Evolutionary conservation across 306 rosid species (phyloP).

Genomic region (Gynostemma pentaphyllum): DNA sequence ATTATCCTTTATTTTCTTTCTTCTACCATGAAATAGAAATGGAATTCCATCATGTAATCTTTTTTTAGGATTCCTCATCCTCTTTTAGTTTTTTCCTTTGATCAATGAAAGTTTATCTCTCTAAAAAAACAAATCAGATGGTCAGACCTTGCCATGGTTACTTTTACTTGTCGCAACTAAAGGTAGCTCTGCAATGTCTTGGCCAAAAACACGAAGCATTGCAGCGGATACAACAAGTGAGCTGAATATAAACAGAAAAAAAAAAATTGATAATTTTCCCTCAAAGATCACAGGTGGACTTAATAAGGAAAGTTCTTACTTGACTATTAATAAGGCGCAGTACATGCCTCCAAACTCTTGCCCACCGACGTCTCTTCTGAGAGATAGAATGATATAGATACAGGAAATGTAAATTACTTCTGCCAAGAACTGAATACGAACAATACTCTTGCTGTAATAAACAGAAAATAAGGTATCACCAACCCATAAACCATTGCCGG

Average conservation of each 20-base stretch:
- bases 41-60: no score
- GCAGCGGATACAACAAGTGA: conserved; percentile 90
- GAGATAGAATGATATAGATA: conserved; percentile 14
- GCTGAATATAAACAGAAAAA: conserved; percentile 38
- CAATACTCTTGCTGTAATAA: conserved; percentile 10
- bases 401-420: background rate
- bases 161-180: conserved; percentile 74
- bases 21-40: no score
- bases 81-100: no score
- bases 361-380: conserved; percentile 69
- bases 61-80: no score
- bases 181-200: conserved; percentile 84
- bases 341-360: conserved; percentile 92
- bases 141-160: conserved; percentile 78
- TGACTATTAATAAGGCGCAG: conserved; percentile 80
- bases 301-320: conserved; percentile 39
- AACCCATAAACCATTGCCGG: conserved; percentile 98
- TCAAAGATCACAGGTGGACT: background rate
- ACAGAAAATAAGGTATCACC: conserved; percentile 10
- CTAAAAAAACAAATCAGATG: background rate
- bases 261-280: conserved; percentile 6
- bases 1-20: no score
- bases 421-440: background rate
- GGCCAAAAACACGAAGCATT: conserved; percentile 70
- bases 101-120: no score